Base-by-base conservation (phyloP, 768 basidiomycete species). In the Collybiopsis confluens region DNA sequence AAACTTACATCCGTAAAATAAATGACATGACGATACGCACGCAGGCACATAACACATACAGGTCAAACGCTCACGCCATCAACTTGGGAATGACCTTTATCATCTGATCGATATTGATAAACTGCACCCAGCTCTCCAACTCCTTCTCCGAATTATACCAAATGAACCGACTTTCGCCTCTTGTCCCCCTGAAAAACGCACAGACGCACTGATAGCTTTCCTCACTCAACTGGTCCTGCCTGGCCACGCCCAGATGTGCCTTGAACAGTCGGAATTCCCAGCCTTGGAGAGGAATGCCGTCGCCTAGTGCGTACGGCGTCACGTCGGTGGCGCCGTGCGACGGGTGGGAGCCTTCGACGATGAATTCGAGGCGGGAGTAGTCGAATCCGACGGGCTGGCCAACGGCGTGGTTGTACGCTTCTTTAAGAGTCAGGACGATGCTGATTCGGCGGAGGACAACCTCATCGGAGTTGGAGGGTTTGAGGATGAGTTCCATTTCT, bases 221-320 rank as follows among this genome's bases (percentile, higher is more conserved):
- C 57, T 83, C 77, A 38, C 81, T 72, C 38, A 88, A 70, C 24
- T 75, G 60, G 13, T 78, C 78, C 30, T 73, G 68, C 7, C 85
- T 76, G 11, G 81, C 80, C 2, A 90, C 84, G 15, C 86, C 88
- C 15, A 92, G 77, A 51, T 81, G 80, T 13, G 86, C 81, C 54
- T 78, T 79, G 78, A 88, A 93, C 38, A 92, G 72, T 7, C 91
- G 80, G 68, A 93, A 92, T 65, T 93, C 91, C 91, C 91, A 93
- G 0, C 91, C 91, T 18, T 76, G 73, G 0, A 92, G 73, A 1
- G 81, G 78, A 41, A 81, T 78, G 4, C 82, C 81, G 65, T 92
- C 91, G 1, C 86, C 86, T 1, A 70, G 75, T 6, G 85, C 87
- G 42, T 52, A 52, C 4, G 50, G 50, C 2, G 68, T 75, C 57